Base-by-base conservation (phyloP, 768 basidiomycete genomes). In the Leccinum imitatum region DNA sequence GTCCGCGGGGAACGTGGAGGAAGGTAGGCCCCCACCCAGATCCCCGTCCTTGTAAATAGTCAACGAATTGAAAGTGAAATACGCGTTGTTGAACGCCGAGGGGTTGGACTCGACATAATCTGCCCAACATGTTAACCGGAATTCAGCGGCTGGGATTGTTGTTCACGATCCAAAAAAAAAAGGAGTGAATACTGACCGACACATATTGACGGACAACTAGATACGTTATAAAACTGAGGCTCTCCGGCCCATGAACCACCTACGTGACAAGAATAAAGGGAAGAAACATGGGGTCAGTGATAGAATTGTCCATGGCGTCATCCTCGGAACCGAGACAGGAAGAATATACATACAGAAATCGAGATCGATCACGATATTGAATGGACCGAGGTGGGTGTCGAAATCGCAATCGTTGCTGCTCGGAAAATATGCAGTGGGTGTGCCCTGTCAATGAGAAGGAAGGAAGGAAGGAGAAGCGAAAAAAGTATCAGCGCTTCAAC, bases 351-450 rank as follows among this genome's bases (percentile, higher is more conserved):
- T 23, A 71, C 70, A 73, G 50, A 71, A 71, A 41, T 68, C 67
- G 10, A 71, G 65, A 64, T 90, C 84, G 64, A 91, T 85, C 61
- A 89, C 76, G 58, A 89, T 89, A 61, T 83, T 85, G 66, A 30
- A 81, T 1, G 77, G 61, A 10, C 79, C 74, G 64, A 90, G 85
- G 58, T 84, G 74, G 52, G 77, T 73, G 51, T 75, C 61, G 50
- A 92, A 78, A 60, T 87, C 73, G 67, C 89, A 92, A 53, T 76
- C 72, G 3, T 75, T 80, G 65, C 76, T 79, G 10, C 64, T 57
- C 17, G 87, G 87, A 74, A 89, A 91, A 64, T 78, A 78, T 2
- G 87, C 89, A 1, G 71, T 65, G 3, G 88, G 87, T 0, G 72
- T 79, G 9, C 88, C 86, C 85, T 86, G 33, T 8, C 17, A 6